A percentile compares a stretch with the other conserved stretches of the same genome.
phyloP scores from a whole-genome alignment of 352 stramenopile genomes.

The Globisporangium cylindrosporum region DNA sequence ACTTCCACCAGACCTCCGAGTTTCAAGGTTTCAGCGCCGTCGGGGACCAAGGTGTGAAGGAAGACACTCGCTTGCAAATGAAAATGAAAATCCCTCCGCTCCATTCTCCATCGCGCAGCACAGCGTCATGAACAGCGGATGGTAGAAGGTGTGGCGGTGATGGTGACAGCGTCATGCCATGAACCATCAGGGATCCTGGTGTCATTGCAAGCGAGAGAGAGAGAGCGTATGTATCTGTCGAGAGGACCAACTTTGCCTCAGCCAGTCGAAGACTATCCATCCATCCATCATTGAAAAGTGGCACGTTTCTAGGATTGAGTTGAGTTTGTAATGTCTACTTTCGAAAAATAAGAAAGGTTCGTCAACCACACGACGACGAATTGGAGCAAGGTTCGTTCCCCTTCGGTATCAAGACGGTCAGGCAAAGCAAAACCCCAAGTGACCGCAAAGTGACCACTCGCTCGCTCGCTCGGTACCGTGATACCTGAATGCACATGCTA shows the following conservation, averaged over 20 bases:
- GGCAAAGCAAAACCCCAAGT: not conserved
- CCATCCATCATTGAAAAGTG: not conserved
- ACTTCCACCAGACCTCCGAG: not conserved
- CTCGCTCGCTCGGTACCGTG: not conserved
- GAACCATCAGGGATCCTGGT: not conserved
- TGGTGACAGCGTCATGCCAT: not conserved
- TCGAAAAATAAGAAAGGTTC: not conserved
- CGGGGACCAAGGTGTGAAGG: not conserved
- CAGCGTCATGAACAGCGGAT: not conserved
- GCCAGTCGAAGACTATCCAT: not conserved
- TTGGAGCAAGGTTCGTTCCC: not conserved
- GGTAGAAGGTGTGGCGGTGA: not conserved
- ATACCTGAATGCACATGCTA: not conserved
- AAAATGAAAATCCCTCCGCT: not conserved
- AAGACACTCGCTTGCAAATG: not conserved
- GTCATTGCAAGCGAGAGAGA: not conserved
- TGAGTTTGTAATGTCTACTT: not conserved
- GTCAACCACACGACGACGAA: not conserved
- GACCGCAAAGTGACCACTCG: no score
- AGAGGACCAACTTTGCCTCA: not conserved
- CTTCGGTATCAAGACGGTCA: not conserved
- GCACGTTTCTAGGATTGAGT: not conserved
- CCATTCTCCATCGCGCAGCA: not conserved
- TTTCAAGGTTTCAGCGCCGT: not conserved
- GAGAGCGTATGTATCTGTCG: not conserved